Percentiles rank a stretch among this genome's conserved stretches.
These are phyloP conservation scores for Vanilla planifolia DNA, from an alignment of 106 monocot genomes.

Conservation along the genomic window DNA sequence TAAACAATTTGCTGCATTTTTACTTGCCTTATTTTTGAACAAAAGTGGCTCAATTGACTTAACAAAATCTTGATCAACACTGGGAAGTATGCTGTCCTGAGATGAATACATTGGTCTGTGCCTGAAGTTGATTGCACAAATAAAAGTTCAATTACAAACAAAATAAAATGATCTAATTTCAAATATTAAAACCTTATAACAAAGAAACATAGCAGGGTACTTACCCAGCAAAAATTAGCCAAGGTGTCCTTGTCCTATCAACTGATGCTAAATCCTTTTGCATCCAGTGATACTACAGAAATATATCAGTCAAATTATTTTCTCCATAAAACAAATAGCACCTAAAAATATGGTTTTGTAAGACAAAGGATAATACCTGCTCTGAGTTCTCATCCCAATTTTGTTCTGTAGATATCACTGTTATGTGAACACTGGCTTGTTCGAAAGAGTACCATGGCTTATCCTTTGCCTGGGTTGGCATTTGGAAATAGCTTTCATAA, in stretches of 20 bases:
- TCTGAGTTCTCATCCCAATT: slow-evolving; percentile 41
- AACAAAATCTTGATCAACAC: slow-evolving; percentile 40
- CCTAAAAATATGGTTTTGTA: too few relatives aligned
- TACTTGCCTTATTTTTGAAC: slow-evolving; percentile 34
- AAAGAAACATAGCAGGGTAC: background rate
- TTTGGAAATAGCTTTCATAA: slow-evolving; percentile 60
- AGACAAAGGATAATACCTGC: slow-evolving; percentile 22
- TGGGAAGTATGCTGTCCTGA: slow-evolving; percentile 11
- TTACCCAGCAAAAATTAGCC: slow-evolving; percentile 74
- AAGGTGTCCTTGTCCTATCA: slow-evolving; percentile 54
- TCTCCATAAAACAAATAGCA: too few relatives aligned
- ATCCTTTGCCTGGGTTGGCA: slow-evolving; percentile 40
- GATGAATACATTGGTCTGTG: slow-evolving; percentile 81
- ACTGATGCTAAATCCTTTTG: slow-evolving; percentile 42
- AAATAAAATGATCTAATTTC: background rate
- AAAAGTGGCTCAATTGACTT: slow-evolving; percentile 52
- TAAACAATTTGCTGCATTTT: too few relatives aligned
- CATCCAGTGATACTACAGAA: slow-evolving; percentile 55
- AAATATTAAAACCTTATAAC: background rate
- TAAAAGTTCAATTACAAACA: background rate
- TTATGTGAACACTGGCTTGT: slow-evolving; percentile 64
- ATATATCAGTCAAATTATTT: background rate
- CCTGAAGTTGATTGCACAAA: slow-evolving; percentile 17
- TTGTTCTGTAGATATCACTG: slow-evolving; percentile 63
- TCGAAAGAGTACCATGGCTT: slow-evolving; percentile 79